Percentiles rank a stretch among this genome's conserved stretches.
Conservation (phyloP, 225 moss, liverwort and hornwort species). For the Marchantia paleacea region DNA sequence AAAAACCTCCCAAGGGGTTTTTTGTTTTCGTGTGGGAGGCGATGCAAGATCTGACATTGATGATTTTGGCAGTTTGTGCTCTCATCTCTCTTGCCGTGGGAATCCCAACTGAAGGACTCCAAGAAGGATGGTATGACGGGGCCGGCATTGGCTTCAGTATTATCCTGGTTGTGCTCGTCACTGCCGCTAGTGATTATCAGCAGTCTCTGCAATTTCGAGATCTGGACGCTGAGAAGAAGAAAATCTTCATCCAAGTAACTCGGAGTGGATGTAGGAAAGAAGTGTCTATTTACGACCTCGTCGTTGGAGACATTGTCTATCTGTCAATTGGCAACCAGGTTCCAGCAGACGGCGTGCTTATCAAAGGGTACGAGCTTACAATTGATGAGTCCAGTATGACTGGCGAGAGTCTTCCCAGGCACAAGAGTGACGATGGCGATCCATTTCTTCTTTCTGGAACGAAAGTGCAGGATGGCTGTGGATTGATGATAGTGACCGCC, state of each 20-base stretch:
- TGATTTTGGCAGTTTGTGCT: constrained; percentile 72
- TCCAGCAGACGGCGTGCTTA: constrained; percentile 77
- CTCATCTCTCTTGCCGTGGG: constrained; percentile 67
- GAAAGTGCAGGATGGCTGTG: constrained; percentile 74
- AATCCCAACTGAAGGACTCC: constrained; percentile 48
- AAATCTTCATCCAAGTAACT: constrained; percentile 73
- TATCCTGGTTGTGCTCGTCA: constrained; percentile 78
- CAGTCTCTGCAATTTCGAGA: constrained; percentile 89
- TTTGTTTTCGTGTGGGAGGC: constrained; percentile 67
- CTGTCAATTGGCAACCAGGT: constrained; percentile 72
- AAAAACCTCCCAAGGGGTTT: constrained; percentile 64
- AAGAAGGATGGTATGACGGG: constrained; percentile 94
- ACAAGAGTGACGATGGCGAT: constrained; percentile 46
- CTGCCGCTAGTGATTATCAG: constrained; percentile 80
- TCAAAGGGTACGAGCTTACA: constrained; percentile 58
- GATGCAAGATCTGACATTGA: constrained; percentile 70
- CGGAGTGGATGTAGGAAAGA: constrained; percentile 48
- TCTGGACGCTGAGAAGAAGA: constrained; percentile 80
- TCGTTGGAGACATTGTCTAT: constrained; percentile 91
- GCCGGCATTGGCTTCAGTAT: constrained; percentile 83
- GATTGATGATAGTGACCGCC: constrained; percentile 66
- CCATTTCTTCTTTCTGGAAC: constrained; percentile 82
- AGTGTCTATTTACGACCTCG: constrained; percentile 63
- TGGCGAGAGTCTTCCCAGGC: constrained; percentile 56
- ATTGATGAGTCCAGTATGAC: constrained; percentile 98